Evolutionary conservation across 345 rosid species (phyloP).

Genomic region (Orychophragmus violaceus): DNA sequence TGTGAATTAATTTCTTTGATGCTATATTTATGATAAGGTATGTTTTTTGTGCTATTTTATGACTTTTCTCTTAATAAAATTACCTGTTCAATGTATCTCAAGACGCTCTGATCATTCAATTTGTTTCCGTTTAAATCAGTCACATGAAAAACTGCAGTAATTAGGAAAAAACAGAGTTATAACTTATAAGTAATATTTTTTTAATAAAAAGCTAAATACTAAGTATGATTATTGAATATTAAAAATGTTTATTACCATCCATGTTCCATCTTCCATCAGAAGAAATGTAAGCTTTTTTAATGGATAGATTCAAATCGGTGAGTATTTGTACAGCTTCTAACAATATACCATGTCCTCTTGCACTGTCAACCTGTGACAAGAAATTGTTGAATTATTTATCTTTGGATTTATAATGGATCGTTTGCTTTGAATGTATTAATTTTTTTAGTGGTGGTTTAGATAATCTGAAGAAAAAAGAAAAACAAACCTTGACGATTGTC

Average conservation of each 20-base stretch:
- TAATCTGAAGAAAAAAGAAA: not conserved
- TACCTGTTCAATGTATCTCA: slow-evolving; percentile 85
- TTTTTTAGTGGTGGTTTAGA: not conserved
- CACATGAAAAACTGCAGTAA: slow-evolving; percentile 80
- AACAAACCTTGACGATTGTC: slow-evolving; percentile 82
- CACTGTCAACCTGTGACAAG: slow-evolving; percentile 45
- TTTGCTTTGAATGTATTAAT: not conserved
- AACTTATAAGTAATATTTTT: not conserved
- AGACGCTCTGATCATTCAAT: slow-evolving; percentile 65
- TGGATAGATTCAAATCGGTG: not conserved
- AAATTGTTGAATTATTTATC: not conserved
- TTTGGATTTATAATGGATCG: not conserved
- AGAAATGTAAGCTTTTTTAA: not conserved
- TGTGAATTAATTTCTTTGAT: too few relatives aligned
- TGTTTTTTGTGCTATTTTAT: too few relatives aligned
- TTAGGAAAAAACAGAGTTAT: not conserved
- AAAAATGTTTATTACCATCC: not conserved
- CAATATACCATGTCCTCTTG: not conserved
- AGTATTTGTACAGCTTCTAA: not conserved
- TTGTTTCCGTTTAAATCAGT: slow-evolving; percentile 86
- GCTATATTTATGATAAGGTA: too few relatives aligned
- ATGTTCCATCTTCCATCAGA: not conserved
- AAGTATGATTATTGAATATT: not conserved
- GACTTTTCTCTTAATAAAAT: too few relatives aligned
- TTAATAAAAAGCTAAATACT: too few relatives aligned